A percentile compares a stretch with the other conserved stretches of the same genome.
Evolutionary conservation across 495 filamentous ascomycete species (phyloP).

Genomic region (Cercophora newfieldiana): DNA sequence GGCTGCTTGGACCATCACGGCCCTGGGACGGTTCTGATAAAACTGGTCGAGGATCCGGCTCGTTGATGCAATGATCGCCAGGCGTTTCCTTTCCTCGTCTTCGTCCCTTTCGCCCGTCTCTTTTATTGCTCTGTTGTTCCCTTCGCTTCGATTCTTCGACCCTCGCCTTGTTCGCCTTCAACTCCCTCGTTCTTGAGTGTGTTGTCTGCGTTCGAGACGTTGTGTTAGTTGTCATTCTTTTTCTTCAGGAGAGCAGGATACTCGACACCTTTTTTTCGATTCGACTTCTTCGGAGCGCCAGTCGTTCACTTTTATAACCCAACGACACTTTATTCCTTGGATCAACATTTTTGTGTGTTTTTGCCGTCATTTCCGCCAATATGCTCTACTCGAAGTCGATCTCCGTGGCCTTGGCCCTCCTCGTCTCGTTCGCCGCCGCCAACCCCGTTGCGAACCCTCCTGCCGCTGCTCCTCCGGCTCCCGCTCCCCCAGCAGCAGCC

Average conservation of each 20-base stretch:
- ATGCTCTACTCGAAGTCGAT: constrained; percentile 8
- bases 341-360: constrained; percentile 11
- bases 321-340: constrained; percentile 18
- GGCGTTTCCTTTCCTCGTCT: constrained; percentile 17
- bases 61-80: constrained; percentile 19
- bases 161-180: constrained; percentile 7
- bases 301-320: constrained; percentile 18
- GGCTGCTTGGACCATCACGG: constrained; percentile 4
- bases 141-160: constrained; percentile 4
- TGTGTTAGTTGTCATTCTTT: constrained; percentile 25
- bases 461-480: background rate
- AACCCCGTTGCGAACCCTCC: constrained; percentile 12
- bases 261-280: constrained; percentile 6
- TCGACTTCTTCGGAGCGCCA: constrained; percentile 21
- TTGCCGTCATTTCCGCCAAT: background rate
- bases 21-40: constrained; percentile 2
- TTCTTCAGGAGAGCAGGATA: constrained; percentile 15
- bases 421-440: constrained; percentile 10
- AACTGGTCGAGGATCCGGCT: constrained; percentile 14
- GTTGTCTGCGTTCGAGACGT: constrained; percentile 14
- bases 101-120: background rate
- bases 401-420: constrained; percentile 15
- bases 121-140: constrained; percentile 6
- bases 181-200: background rate
- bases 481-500: background rate